Evolutionary conservation across 768 basidiomycete genomes (phyloP).

Genomic region (button mushroom (Agaricus bisporus)): DNA sequence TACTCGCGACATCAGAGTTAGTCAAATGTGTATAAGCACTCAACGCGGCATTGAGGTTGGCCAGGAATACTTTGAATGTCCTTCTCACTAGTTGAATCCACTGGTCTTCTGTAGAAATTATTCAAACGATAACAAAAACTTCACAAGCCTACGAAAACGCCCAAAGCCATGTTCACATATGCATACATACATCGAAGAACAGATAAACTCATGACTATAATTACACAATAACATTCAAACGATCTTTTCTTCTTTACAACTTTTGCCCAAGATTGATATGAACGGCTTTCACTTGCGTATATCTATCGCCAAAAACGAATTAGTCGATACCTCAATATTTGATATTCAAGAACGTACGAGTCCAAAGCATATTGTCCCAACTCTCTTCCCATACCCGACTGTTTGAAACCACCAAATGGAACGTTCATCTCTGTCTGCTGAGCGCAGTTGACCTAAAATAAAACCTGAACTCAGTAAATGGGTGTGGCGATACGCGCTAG

Average conservation of each 20-base stretch:
- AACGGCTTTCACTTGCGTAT: conserved; percentile 54
- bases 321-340: neutral
- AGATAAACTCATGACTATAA: neutral
- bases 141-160: no score
- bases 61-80: no score
- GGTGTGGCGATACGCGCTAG: conserved; percentile 31
- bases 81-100: no score
- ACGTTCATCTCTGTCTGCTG: conserved; percentile 40
- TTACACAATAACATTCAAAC: neutral
- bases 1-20: no score
- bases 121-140: no score
- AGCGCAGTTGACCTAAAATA: conserved; percentile 42
- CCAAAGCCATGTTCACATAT: neutral
- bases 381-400: conserved; percentile 67
- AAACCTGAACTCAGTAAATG: conserved; percentile 77
- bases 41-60: no score
- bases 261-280: conserved; percentile 46
- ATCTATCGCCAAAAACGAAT: conserved; percentile 24
- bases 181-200: neutral
- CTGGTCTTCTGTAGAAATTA: no score
- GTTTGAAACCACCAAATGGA: conserved; percentile 73
- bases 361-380: conserved; percentile 58
- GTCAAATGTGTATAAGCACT: no score
- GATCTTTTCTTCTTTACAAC: neutral
- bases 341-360: conserved; percentile 30